Conservation (phyloP, 2,329 filamentous ascomycete genomes). For the Sclerotinia nivalis region DNA sequence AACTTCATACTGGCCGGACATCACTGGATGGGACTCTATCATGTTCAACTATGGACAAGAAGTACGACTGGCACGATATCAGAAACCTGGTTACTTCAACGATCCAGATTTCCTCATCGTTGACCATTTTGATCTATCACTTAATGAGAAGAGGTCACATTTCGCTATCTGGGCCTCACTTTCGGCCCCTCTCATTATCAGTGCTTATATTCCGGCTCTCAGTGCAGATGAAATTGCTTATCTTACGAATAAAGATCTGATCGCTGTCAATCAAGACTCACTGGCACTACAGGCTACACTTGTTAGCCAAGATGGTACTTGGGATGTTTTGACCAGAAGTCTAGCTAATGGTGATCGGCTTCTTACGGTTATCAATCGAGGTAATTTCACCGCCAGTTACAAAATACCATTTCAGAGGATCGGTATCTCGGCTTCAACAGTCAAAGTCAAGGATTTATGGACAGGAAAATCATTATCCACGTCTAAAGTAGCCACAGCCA, state of each 20-base stretch:
- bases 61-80: constrained; percentile 37
- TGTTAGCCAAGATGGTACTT: constrained; percentile 46
- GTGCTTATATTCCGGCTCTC: constrained; percentile 42
- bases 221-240: constrained; percentile 42
- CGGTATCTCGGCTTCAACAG: constrained; percentile 35
- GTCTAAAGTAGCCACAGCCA: constrained; percentile 40
- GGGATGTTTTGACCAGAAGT: constrained; percentile 50
- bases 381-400: constrained; percentile 41
- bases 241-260: constrained; percentile 42
- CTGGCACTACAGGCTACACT: constrained; percentile 45
- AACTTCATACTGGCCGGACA: constrained; percentile 35
- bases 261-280: constrained; percentile 37
- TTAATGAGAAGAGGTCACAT: constrained; percentile 37
- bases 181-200: constrained; percentile 38
- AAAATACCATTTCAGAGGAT: constrained; percentile 37
- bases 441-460: constrained; percentile 48
- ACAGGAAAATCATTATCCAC: constrained; percentile 45
- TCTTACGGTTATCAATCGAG: constrained; percentile 50
- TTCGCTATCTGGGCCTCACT: constrained; percentile 38
- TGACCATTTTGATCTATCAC: constrained; percentile 35
- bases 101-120: constrained; percentile 39
- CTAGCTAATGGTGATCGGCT: constrained; percentile 50
- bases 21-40: constrained; percentile 48
- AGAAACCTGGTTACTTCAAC: constrained; percentile 45
- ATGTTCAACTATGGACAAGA: constrained; percentile 50